Conservation (phyloP, 108 stramenopile species). For the Pseudonitzschia multiseries region DNA sequence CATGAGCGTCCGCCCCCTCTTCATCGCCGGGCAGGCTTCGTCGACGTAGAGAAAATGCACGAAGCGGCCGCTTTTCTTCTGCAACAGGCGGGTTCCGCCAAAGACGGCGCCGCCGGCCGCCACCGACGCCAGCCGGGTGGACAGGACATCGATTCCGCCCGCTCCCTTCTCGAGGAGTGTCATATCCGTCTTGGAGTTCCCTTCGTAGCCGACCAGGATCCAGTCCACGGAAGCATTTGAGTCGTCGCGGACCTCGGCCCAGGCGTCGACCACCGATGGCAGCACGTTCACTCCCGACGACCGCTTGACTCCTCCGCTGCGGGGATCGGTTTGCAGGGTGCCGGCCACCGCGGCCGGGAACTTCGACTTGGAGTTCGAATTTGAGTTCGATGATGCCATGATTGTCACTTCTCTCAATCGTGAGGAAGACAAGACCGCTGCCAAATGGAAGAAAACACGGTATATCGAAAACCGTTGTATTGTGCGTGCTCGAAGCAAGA, state of each 20-base stretch:
- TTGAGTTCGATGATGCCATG: no score
- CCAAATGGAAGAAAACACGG: no score
- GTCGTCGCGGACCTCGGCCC: conserved; percentile 74
- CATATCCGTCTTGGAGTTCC: conserved; percentile 74
- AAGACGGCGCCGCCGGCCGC: conserved; percentile 44
- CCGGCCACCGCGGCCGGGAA: conserved; percentile 35
- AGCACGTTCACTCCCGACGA: conserved; percentile 71
- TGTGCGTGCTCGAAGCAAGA: no score
- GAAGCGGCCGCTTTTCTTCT: conserved; percentile 58
- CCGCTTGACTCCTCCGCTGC: conserved; percentile 65
- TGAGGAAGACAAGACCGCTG: no score
- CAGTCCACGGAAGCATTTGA: conserved; percentile 62
- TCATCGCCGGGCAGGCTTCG: conserved; percentile 64
- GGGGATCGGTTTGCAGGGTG: conserved; percentile 77
- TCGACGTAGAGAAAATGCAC: conserved; percentile 67
- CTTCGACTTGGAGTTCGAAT: background rate
- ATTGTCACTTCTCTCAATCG: no score
- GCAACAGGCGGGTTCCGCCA: conserved; percentile 55
- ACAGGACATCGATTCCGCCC: conserved; percentile 66
- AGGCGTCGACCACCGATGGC: conserved; percentile 52
- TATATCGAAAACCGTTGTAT: no score
- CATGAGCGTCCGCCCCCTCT: conserved; percentile 74
- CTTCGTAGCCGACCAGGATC: conserved; percentile 74
- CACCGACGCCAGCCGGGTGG: conserved; percentile 38
- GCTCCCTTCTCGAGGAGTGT: conserved; percentile 59